Base-by-base conservation (phyloP, 306 rosid genomes). In the Castanea mollissima region DNA sequence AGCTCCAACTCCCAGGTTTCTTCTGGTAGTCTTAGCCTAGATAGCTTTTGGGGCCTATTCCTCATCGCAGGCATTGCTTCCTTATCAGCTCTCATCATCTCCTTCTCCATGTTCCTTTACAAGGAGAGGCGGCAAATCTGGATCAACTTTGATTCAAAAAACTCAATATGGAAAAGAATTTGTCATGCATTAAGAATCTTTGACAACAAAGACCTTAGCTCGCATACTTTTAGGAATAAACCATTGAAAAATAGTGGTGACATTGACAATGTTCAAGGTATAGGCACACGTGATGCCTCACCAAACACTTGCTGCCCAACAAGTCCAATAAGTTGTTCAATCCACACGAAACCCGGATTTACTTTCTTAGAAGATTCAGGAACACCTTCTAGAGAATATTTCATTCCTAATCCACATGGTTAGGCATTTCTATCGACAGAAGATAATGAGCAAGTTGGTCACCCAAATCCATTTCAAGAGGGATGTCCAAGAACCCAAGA, bases 31-130 rank as follows among this genome's bases (percentile, higher is more conserved):
- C 89, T 92, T 1, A 83, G 87, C 71, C 85, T 90, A 1, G 75
- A 74, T 4, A 90, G 88, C 82, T 90, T 92, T n/a, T 78, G 90
- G 86, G 93, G 92, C 5, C 83, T 91, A 9, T 91, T 89, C 79
- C 82, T 90, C n/a, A 69, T 87, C 7, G 85, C 79, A 1, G 83
- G 85, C n/a, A 34, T 29, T 49, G 79, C 83, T 71, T 87, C 86
- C 0, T 1, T 83, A 4, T n/a, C 16, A 6, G 84, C 91, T n/a
- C 85, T 90, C 3, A 1, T 74, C n/a, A 6, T 84, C 67, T 86
- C 51, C 67, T 3, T 7, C 0, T 6, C 32, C 1, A 31, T 54
- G 12, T 76, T 76, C 80, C 67, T 76, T 54, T n/a, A 20, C 0
- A 20, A 14, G 12, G 16, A 67, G 5, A 16, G 80, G 35, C 8